phyloP scores from a whole-genome alignment of 2,329 filamentous ascomycete species.

The Paecilomyces variotii region DNA sequence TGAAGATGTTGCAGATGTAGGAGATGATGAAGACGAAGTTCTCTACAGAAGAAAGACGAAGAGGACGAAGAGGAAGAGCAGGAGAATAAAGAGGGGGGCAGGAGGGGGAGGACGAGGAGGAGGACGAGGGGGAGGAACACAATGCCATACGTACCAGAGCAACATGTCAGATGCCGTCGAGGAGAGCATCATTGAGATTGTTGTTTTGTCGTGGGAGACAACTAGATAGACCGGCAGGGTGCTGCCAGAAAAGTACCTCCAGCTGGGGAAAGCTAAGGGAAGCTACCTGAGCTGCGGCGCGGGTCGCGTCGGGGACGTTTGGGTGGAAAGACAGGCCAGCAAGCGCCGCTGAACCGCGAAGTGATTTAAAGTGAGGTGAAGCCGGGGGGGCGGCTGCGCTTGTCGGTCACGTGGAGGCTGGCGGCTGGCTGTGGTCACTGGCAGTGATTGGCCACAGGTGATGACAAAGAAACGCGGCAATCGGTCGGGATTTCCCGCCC shows the following conservation, averaged over 20 bases:
- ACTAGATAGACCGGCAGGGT: not conserved
- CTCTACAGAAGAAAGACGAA: not conserved
- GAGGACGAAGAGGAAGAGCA: not conserved
- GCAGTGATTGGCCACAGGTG: not conserved
- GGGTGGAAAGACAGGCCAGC: not conserved
- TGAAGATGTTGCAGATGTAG: not conserved
- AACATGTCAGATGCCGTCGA: not conserved
- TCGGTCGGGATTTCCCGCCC: not conserved
- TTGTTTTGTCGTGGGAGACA: not conserved
- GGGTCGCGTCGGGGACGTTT: not conserved
- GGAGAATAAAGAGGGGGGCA: not conserved
- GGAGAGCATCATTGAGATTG: not conserved
- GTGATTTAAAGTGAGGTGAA: not conserved
- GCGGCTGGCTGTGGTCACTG: not conserved
- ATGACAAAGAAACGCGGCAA: not conserved
- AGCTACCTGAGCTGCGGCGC: not conserved
- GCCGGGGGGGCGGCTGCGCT: not conserved
- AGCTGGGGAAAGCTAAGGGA: not conserved
- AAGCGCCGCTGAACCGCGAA: not conserved
- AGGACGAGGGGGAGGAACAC: slow-evolving; percentile 1
- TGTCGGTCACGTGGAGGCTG: not conserved
- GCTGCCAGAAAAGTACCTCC: not conserved
- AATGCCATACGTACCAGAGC: not conserved
- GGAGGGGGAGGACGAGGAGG: not conserved
- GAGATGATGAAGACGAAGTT: too few relatives aligned